Base-by-base conservation (phyloP, 208 protist species). In the Porcisia deanei region DNA sequence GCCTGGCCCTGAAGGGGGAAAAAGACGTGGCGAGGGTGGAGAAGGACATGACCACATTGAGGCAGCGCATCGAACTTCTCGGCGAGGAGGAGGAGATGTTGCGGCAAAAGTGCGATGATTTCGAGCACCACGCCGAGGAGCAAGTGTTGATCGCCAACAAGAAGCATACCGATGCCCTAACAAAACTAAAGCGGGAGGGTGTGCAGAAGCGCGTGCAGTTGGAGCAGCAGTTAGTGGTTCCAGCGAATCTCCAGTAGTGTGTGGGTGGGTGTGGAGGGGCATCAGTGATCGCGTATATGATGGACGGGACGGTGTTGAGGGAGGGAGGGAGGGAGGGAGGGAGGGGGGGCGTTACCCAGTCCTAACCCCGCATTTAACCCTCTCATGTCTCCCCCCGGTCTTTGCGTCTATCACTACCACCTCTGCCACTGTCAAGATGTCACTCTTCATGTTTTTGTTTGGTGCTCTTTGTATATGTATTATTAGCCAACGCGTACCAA, bases 1-100 rank as follows among this genome's bases (percentile, higher is more conserved):
- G 94, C 0, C 84, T 97, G 9, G 90, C 94, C 34, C 80, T 97
- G 52, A 93, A 95, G 74, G 94, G 91, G 14, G 91, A 96, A 79
- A 94, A 96, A 79, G 91, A 96, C 57, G 91, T 88, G 41, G 68
- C 83, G 47, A 77, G 76, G 34, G 83, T 93, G 76, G 77, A 92
- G 84, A 76, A 83, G 59, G 86, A 94, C 61, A 95, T 95, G 69
- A 53, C 64, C 18, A 59, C 58, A 14, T 74, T 96, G 57, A 75
- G 75, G 66, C 25, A 82, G 54, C 78, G 85, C 2, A 82, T 94
- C 52, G 81, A 81, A 54, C 70, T 76, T 60, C 78, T 97, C 12
- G 80, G 81, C 63, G 58, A 84, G 76, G 88, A 95, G 72, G 91
- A 97, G 80, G 82, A 85, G 63, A 69, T 75, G 75, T 75, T 94